Evolutionary conservation across 352 stramenopile genomes (phyloP), one percentile per base, ranked within the genome.

Genomic region (Elongisporangium undulatum): DNA sequence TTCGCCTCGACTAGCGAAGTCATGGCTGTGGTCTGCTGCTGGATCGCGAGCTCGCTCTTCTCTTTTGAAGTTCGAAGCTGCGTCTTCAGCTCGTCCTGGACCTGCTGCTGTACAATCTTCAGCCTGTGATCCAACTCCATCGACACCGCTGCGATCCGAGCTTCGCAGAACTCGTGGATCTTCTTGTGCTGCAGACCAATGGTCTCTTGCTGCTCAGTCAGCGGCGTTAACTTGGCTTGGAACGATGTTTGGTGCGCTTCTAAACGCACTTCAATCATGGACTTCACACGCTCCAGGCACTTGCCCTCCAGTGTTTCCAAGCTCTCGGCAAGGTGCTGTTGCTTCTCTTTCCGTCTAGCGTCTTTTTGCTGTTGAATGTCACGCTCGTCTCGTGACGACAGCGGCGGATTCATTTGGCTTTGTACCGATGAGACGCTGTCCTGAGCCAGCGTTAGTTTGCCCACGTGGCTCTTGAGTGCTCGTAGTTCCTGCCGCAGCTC

Each of bases 401-500:
- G 29, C 1, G 29, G 29, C 10, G 29, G 29, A 39, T 39, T 39
- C 29, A 7, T 3, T 39, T 39, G 29, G 29, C 29, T 39, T 13
- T 39, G 29, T 13, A 39, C 29, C 29, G 29, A 39, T 13, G 29
- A 10, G 29, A 7, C 6, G 29, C 10, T 39, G 29, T 39, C 29
- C 10, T 39, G 29, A 9, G 29, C 29, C 10, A 15, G 6, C 1
- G 29, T 39, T 0, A 61, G 9, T 34, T 85, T 84, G 4, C 62
- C 59, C 6, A 89, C 61, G 29, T 84, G 79, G 19, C 65, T 68
- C 53, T 92, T 90, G 2, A 90, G 59, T 2, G 78, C 74, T 16
- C 68, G 70, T 0, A 90, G 34, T n/a, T 92, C 80, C 20, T 74
- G 74, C 0, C 73, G 74, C 51, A 90, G 22, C 19, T 84, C 75